Conservation (phyloP, 225 moss, liverwort and hornwort genomes). For the Antitrichia curtipendula region DNA sequence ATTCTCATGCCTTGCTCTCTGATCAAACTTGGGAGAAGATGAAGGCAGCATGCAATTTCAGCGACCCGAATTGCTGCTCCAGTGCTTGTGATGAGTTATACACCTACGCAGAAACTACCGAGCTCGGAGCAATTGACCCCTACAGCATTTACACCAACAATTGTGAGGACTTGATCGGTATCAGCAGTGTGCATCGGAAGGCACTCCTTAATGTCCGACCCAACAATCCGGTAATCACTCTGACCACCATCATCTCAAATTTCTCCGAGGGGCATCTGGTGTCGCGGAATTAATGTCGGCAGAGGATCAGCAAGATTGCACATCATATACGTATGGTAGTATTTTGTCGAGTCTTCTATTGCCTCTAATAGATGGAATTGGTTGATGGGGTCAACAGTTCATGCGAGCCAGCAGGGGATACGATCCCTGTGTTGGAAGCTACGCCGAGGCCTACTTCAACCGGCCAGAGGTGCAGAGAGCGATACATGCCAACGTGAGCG, state of each 20-base stretch:
- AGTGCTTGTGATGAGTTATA: slow-evolving; percentile 16
- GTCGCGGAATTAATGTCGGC: background rate
- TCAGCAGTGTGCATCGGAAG: background rate
- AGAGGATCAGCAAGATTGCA: background rate
- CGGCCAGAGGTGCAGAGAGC: slow-evolving; percentile 52
- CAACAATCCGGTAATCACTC: slow-evolving; percentile 19
- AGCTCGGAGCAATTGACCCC: slow-evolving; percentile 26
- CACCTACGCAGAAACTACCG: slow-evolving; percentile 27
- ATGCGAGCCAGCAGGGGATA: slow-evolving; percentile 18
- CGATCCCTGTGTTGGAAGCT: slow-evolving; percentile 32
- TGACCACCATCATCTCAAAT: background rate
- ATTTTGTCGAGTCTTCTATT: background rate
- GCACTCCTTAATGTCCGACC: slow-evolving; percentile 6
- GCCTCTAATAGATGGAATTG: background rate
- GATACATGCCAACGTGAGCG: slow-evolving; percentile 45
- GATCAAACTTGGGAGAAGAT: slow-evolving; percentile 50
- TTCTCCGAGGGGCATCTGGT: background rate
- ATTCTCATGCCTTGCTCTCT: slow-evolving; percentile 66
- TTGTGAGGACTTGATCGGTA: slow-evolving; percentile 1
- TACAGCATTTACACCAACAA: slow-evolving; percentile 46
- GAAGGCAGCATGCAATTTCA: slow-evolving; percentile 35
- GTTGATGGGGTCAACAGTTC: slow-evolving; percentile 7
- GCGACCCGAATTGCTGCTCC: slow-evolving; percentile 30
- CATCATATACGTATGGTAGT: background rate
- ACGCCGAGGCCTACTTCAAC: slow-evolving; percentile 37